Evolutionary conservation across 228 moss, liverwort and hornwort genomes (phyloP).

Genomic region (Sphagnum fallax): DNA sequence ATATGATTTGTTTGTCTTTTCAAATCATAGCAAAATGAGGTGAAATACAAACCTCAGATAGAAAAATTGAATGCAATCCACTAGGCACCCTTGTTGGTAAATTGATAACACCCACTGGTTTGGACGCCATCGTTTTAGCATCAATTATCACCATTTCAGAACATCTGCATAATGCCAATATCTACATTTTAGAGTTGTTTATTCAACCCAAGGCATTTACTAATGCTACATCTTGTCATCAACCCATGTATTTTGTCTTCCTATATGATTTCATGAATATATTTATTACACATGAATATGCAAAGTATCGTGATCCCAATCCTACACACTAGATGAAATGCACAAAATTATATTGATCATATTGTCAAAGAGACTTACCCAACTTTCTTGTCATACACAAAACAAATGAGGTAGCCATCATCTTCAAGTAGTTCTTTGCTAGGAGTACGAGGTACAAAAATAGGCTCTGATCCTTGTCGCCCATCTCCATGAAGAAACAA

Average conservation of each 20-base stretch:
- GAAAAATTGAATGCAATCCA: conserved; percentile 75
- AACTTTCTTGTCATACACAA: conserved; percentile 52
- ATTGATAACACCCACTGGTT: conserved; percentile 57
- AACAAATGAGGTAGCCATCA: conserved; percentile 74
- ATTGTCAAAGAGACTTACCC: conserved; percentile 27
- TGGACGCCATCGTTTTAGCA: conserved; percentile 67
- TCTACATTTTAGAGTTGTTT: no score
- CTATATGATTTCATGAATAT: no score
- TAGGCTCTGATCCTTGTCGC: conserved; percentile 57
- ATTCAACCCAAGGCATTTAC: no score
- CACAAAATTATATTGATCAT: background rate
- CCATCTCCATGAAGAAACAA: conserved; percentile 40
- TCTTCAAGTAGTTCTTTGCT: conserved; percentile 57
- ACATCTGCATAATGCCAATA: conserved; percentile 20
- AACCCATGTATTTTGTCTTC: no score
- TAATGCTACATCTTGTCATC: no score
- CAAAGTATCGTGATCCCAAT: no score
- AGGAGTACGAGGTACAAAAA: conserved; percentile 52
- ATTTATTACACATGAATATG: no score
- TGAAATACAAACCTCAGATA: conserved; percentile 40
- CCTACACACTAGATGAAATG: no score
- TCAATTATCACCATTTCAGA: conserved; percentile 67
- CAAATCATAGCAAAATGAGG: background rate
- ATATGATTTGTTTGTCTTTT: no score
- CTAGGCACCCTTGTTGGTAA: conserved; percentile 54